These are phyloP conservation scores for Trypanosoma avium DNA, from an alignment of 208 protist genomes.

Conservation along the genomic window DNA sequence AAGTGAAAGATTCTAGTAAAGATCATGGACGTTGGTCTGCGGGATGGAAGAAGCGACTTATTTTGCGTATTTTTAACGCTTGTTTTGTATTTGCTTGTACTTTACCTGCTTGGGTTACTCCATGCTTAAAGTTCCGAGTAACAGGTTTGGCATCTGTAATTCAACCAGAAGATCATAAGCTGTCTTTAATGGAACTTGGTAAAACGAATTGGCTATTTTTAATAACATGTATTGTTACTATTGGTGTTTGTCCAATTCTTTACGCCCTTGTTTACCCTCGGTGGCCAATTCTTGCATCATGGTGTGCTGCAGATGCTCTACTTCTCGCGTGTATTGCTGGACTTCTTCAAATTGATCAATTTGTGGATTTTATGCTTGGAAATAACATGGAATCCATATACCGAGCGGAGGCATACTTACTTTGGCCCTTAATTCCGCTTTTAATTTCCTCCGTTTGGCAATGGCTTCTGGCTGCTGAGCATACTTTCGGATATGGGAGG, in stretches of 20 bases:
- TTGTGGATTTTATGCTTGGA: constrained; percentile 90
- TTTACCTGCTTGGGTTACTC: constrained; percentile 34
- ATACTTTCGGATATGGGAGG: neutral
- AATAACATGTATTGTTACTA: constrained; percentile 32
- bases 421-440: constrained; percentile 54
- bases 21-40: neutral
- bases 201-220: constrained; percentile 10
- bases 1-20: neutral
- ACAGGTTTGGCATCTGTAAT: constrained; percentile 36
- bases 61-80: neutral
- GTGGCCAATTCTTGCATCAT: constrained; percentile 73
- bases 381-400: constrained; percentile 37
- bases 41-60: neutral
- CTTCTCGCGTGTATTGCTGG: constrained; percentile 85
- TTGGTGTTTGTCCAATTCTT: constrained; percentile 44
- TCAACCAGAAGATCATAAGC: constrained; percentile 10
- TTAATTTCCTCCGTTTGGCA: constrained; percentile 21
- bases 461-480: constrained; percentile 11
- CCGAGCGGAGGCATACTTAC: constrained; percentile 45
- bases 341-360: constrained; percentile 89
- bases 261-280: constrained; percentile 29
- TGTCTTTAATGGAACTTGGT: constrained; percentile 29
- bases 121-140: constrained; percentile 36
- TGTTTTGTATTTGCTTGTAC: constrained; percentile 24
- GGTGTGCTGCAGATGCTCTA: constrained; percentile 89